These are phyloP conservation scores for Yamadazyma siamensis DNA, from an alignment of 1,139 yeast genomes.

Conservation along the genomic window DNA sequence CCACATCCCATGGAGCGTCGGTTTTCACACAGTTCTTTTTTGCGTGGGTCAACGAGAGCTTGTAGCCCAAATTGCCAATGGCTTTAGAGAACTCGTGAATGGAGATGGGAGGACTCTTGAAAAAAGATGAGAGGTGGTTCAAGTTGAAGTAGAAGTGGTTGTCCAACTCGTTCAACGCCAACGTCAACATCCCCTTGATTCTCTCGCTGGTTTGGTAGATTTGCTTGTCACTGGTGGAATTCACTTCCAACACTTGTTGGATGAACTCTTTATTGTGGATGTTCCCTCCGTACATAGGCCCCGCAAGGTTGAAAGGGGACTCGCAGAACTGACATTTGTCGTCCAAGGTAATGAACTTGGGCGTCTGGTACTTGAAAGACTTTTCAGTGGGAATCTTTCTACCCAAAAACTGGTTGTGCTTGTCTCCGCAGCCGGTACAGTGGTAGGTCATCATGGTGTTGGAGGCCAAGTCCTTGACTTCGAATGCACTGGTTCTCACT, in stretches of 20 bases:
- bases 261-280: constrained; percentile 71
- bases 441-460: constrained; percentile 76
- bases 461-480: constrained; percentile 72
- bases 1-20: constrained; percentile 76
- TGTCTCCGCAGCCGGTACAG: constrained; percentile 86
- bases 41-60: constrained; percentile 85
- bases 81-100: constrained; percentile 71
- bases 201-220: constrained; percentile 77
- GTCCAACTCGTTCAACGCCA: constrained; percentile 70
- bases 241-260: constrained; percentile 55
- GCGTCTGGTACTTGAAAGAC: constrained; percentile 32
- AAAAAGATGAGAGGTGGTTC: constrained; percentile 67
- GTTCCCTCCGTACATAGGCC: constrained; percentile 94
- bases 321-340: constrained; percentile 70
- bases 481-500: constrained; percentile 72
- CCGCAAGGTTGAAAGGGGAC: constrained; percentile 70
- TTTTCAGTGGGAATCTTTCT: constrained; percentile 37
- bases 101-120: constrained; percentile 84
- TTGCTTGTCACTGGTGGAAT: constrained; percentile 43
- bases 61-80: constrained; percentile 78
- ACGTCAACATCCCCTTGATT: constrained; percentile 86
- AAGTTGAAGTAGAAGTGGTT: constrained; percentile 82
- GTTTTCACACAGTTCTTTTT: constrained; percentile 84
- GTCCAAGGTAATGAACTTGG: constrained; percentile 35
- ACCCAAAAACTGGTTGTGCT: constrained; percentile 72